Evolutionary conservation across 1,139 yeast genomes (phyloP), one percentile per base, ranked within the genome.

Genomic region (Hemisphaericaspora xylofermentans): DNA sequence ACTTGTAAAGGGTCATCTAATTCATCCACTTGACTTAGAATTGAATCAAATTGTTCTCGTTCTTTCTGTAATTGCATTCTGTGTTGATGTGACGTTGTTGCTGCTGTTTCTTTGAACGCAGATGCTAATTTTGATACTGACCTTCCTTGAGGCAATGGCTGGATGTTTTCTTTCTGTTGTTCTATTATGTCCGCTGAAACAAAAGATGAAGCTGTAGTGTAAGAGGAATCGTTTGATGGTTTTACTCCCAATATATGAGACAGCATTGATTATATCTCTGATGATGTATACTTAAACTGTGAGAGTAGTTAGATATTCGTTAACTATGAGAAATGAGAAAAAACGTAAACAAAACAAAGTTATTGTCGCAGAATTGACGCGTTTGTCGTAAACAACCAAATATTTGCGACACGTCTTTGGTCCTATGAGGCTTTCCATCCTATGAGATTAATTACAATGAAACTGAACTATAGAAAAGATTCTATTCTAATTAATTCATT

Each of bases 1-100:
- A 80, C 77, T 44, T 84, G 87, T 22, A 89, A 61, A 0, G 97
- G 96, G 55, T 91, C 97, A 61, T 89, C 96, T 32, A 80, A 59
- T 19, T 83, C 85, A 1, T 77, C 82, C 2, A 77, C 51, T 1
- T 73, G 67, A 14, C 54, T 56, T 16, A 84, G 59, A 12, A 63
- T 62, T 10, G 54, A 44, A 53, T 82, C 85, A 50, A 74, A 71
- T 42, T 60, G 51, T 4, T 63, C 56, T 54, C 82, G 57, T 53
- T 76, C 71, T 26, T 57, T 49, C 16, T 50, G 49, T 33, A 67
- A 61, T 16, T 52, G 52, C 10, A 57, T 53, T 38, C 63, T 64
- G 34, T 37, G 44, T 12, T 44, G 53, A n/a, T 61, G 60, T 1
- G 41, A 25, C 9, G 39, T 13, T 1, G 57, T 47, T 16, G 45